Evolutionary conservation across 371 early-diverging fungal genomes (phyloP), one percentile per base, ranked within the genome.

Genomic region (Capillidium rhysosporum): DNA sequence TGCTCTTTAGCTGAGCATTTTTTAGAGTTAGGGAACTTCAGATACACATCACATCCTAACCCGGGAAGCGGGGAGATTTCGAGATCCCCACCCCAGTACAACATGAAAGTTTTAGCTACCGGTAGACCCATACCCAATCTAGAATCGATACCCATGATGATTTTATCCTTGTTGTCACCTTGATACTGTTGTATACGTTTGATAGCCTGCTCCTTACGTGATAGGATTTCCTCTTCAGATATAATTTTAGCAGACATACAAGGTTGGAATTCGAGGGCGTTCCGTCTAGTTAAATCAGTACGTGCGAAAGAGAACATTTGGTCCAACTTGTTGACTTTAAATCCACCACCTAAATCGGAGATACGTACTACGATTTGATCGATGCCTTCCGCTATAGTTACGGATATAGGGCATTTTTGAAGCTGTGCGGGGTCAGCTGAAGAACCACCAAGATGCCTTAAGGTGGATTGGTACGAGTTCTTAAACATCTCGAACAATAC

Each of bases 261-360:
- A 9, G 51, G 51, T 18, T 25, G 18, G 16, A 20, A 9, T 23
- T 38, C 34, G 3, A 52, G 28, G 10, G 52, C 52, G 12, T 38
- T 40, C 45, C 34, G 21, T 24, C 34, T 40, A 14, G 18, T 23
- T 14, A 14, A 30, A 29, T 51, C 44, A 14, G 29, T 49, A 10
- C 34, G 40, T 16, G 51, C 51, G 24, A 51, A 57, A 9, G 49
- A 51, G 25, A 29, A 51, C 18, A 57, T 25, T 1, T 23, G 9
- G 9, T 16, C 31, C 12, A 49, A n/a, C n/a, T 49, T 26, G 25
- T 28, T 12, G 26, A 70, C 65, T 20, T 67, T 62, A 60, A 92
- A 86, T 14, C 94, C 93, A 34, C 92, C 92, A 43, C 88, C 89
- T 65, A 82, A 80, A 65, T 93, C 93, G 0, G 89, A 87, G 16